A percentile compares a stretch with the other conserved stretches of the same genome.
Conservation (phyloP, 441 rosid genomes). For the Eruca vesicaria region DNA sequence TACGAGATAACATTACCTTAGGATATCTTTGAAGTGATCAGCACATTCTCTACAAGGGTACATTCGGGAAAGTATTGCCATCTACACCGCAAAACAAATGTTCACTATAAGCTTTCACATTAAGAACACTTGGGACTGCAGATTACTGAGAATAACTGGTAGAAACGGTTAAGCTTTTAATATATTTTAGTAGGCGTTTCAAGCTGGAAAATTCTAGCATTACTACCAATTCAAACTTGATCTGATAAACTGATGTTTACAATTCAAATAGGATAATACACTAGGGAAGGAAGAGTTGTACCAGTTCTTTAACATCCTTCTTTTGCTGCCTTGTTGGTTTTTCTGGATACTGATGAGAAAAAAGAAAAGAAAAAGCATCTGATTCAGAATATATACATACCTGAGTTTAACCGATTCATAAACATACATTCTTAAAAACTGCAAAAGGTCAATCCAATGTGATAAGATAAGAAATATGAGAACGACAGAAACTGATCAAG, state of each 20-base stretch:
- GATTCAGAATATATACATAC: constrained; percentile 1
- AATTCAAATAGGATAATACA: background rate
- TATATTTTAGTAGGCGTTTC: background rate
- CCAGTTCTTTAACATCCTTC: constrained; percentile 91
- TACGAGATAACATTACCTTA: constrained; percentile 50
- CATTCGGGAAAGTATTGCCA: constrained; percentile 87
- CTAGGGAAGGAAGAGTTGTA: constrained; percentile 32
- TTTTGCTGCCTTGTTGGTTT: constrained; percentile 91
- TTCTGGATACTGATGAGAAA: constrained; percentile 78
- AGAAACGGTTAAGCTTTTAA: background rate
- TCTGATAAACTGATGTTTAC: background rate
- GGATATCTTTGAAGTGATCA: constrained; percentile 86
- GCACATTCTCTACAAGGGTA: constrained; percentile 98
- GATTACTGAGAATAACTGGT: background rate
- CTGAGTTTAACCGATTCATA: background rate
- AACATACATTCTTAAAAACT: background rate
- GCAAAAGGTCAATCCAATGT: background rate
- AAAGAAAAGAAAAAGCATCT: background rate
- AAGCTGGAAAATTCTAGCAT: background rate
- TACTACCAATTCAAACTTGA: constrained; percentile 1
- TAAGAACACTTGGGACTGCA: background rate
- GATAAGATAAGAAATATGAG: background rate
- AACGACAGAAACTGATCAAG: background rate
- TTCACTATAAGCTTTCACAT: constrained; percentile 5
- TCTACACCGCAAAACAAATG: constrained; percentile 41